These are phyloP conservation scores for Nadsonia commutata DNA, from an alignment of 1,139 yeast genomes.

Conservation along the genomic window DNA sequence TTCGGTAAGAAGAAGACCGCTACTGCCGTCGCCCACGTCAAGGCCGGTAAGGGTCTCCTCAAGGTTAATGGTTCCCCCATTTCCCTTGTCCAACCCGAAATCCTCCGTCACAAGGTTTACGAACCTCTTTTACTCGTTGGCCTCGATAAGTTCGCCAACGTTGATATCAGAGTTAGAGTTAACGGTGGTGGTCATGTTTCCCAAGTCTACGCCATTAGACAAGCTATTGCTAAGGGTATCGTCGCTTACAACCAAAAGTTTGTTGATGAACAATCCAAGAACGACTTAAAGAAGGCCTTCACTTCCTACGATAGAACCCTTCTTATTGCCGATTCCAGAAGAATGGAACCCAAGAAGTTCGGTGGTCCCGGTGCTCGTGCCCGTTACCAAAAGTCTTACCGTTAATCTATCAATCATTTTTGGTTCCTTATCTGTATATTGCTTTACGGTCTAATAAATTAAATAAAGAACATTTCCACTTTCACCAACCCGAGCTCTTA, in stretches of 20 bases:
- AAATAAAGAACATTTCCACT: no score
- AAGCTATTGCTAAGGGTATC: slow-evolving; percentile 99
- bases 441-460: no score
- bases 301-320: slow-evolving; percentile 98
- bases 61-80: slow-evolving; percentile 99
- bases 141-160: slow-evolving; percentile 95
- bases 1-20: slow-evolving; percentile 99
- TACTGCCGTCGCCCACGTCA: slow-evolving; percentile 99
- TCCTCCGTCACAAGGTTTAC: slow-evolving; percentile 98
- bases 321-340: slow-evolving; percentile 98
- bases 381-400: slow-evolving; percentile 99
- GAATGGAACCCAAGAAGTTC: slow-evolving; percentile 99
- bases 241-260: slow-evolving; percentile 98
- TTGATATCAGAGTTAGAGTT: slow-evolving; percentile 97
- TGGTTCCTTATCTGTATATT: no score
- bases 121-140: slow-evolving; percentile 98
- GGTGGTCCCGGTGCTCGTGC: slow-evolving; percentile 99
- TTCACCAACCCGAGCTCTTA: no score
- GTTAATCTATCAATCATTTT: no score
- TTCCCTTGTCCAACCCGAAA: slow-evolving; percentile 98
- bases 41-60: slow-evolving; percentile 98
- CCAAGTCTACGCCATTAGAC: slow-evolving; percentile 99
- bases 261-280: slow-evolving; percentile 98
- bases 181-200: slow-evolving; percentile 99
- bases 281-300: slow-evolving; percentile 97